These are phyloP conservation scores for Xylaria flabelliformis DNA, from an alignment of 495 filamentous ascomycete species.

Conservation along the genomic window DNA sequence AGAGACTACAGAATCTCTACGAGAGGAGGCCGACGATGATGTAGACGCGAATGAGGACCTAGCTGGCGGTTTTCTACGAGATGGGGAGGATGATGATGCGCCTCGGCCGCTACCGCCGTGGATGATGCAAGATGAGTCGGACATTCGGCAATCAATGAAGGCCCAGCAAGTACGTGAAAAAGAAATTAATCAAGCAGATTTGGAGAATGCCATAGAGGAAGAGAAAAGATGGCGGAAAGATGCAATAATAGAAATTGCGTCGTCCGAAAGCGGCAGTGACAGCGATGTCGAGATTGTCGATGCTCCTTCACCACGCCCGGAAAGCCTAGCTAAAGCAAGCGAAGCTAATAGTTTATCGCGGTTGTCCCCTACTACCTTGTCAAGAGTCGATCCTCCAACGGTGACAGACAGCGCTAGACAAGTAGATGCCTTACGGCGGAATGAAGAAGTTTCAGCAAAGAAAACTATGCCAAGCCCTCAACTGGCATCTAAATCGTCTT, in stretches of 20 bases:
- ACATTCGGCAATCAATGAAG: constrained; percentile 60
- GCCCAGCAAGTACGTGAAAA: constrained; percentile 51
- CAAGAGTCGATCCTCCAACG: constrained; percentile 26
- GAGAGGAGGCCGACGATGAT: constrained; percentile 33
- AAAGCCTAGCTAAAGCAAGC: constrained; percentile 18
- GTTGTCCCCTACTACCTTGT: constrained; percentile 35
- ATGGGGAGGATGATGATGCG: constrained; percentile 53
- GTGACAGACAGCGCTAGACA: constrained; percentile 33
- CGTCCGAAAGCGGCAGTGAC: constrained; percentile 50
- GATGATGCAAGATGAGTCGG: constrained; percentile 65
- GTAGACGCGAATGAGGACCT: constrained; percentile 55
- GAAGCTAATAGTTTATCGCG: constrained; percentile 25
- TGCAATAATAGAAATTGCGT: constrained; percentile 51
- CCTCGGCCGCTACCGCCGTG: constrained; percentile 80
- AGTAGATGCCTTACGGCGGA: constrained; percentile 43
- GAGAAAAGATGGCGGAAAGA: constrained; percentile 44
- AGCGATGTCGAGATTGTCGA: constrained; percentile 66
- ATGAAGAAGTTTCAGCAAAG: constrained; percentile 33
- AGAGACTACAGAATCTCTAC: constrained; percentile 29
- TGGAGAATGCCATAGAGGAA: constrained; percentile 58
- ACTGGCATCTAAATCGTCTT: constrained; percentile 24
- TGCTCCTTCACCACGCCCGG: constrained; percentile 37
- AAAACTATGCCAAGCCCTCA: constrained; percentile 18
- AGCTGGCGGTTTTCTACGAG: constrained; percentile 73
- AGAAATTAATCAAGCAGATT: constrained; percentile 57